phyloP scores from a whole-genome alignment of 2,329 filamentous ascomycete species.

The Fusarium burgessii region DNA sequence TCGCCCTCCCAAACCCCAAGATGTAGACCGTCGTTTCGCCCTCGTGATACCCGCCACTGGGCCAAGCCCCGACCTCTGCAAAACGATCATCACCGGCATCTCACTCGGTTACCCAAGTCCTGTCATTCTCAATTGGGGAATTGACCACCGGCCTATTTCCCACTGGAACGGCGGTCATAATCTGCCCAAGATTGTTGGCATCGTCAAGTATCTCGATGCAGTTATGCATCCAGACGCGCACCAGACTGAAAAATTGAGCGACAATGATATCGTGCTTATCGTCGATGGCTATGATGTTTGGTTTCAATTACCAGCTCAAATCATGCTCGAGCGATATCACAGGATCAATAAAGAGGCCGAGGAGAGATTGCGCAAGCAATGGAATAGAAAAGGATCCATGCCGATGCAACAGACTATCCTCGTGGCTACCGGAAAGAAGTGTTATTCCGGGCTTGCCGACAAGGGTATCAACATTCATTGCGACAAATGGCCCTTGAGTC shows the following conservation, averaged over 20 bases:
- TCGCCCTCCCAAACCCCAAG: neutral
- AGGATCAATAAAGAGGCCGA: conserved; percentile 13
- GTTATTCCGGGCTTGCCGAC: neutral
- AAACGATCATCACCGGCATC: conserved; percentile 7
- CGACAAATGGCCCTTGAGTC: neutral
- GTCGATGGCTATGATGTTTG: neutral
- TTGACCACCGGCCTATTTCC: neutral
- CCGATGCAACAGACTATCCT: conserved; percentile 16
- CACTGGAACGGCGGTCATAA: conserved; percentile 7
- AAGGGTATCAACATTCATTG: neutral
- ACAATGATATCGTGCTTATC: conserved; percentile 16
- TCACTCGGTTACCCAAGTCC: conserved; percentile 19
- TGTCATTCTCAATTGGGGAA: conserved; percentile 16
- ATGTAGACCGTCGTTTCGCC: conserved; percentile 10
- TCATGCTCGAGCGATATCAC: conserved; percentile 18
- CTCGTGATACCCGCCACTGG: conserved; percentile 6
- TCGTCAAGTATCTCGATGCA: conserved; percentile 17
- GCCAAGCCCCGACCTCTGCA: conserved; percentile 12
- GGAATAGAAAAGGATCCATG: neutral
- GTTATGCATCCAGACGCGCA: conserved; percentile 11
- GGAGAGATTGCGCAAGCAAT: neutral
- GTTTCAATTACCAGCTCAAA: conserved; percentile 1
- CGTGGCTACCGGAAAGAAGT: neutral
- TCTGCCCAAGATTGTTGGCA: conserved; percentile 4
- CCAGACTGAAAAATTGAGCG: neutral